A percentile compares a stretch with the other conserved stretches of the same genome.
Evolutionary conservation across 2,329 filamentous ascomycete species (phyloP).

Genomic region (Falciphora oryzae): DNA sequence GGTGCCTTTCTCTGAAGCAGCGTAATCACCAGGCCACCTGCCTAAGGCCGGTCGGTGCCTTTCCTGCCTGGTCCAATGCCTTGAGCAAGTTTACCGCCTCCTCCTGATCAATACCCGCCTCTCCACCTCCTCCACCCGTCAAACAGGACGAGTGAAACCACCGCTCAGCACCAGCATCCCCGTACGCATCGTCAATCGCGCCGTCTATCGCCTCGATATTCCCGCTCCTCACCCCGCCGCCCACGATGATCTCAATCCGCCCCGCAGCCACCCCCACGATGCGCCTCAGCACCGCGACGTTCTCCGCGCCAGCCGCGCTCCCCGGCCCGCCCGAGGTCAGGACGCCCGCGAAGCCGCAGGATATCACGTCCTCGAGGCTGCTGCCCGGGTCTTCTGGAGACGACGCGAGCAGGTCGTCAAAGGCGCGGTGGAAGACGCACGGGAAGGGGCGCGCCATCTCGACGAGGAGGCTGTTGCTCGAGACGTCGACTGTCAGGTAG

Average conservation of each 20-base stretch:
- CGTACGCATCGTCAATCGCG: conserved; percentile 16
- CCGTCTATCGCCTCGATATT: conserved; percentile 29
- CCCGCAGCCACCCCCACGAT: conserved; percentile 27
- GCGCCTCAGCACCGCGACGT: conserved; percentile 30
- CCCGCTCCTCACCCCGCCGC: conserved; percentile 42
- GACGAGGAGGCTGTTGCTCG: conserved; percentile 35
- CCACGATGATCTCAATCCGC: conserved; percentile 42
- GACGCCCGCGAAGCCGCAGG: conserved; percentile 43
- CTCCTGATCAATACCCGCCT: background rate
- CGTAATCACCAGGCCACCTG: too few species aligned
- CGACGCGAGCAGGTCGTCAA: conserved; percentile 39
- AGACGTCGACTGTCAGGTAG: conserved; percentile 29
- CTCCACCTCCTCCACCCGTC: background rate
- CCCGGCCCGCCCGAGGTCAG: conserved; percentile 48
- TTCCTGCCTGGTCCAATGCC: too few species aligned
- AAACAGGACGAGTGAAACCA: conserved; percentile 10
- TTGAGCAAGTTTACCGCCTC: background rate
- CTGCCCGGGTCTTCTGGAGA: background rate
- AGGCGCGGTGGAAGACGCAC: conserved; percentile 52
- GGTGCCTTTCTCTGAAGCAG: too few species aligned
- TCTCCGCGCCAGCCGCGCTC: conserved; percentile 26
- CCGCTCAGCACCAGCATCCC: background rate
- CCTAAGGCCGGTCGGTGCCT: too few species aligned
- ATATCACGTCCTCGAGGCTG: conserved; percentile 28
- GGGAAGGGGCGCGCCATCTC: conserved; percentile 33